These are phyloP conservation scores for Teunomyces gatunensis DNA, from an alignment of 805 yeast genomes.

Conservation along the genomic window DNA sequence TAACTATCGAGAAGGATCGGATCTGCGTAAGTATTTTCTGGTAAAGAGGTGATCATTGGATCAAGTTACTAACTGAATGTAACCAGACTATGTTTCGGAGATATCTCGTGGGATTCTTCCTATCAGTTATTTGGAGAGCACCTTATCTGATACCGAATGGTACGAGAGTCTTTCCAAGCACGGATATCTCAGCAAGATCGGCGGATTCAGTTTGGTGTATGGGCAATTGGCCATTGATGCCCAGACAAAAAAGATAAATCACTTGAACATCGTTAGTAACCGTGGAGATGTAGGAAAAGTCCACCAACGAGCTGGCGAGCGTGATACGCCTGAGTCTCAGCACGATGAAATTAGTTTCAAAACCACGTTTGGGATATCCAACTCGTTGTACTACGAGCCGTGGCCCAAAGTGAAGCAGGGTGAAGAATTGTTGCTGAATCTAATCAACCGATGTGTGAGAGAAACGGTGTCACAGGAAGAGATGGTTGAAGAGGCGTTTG, in stretches of 20 bases:
- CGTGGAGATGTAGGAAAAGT: constrained; percentile 42
- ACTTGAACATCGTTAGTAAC: constrained; percentile 49
- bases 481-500: constrained; percentile 52
- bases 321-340: too few relatives aligned
- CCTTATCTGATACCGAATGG: constrained; percentile 45
- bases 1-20: constrained; percentile 58
- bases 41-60: not conserved
- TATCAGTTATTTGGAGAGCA: constrained; percentile 39
- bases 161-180: not conserved
- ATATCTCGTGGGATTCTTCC: constrained; percentile 57
- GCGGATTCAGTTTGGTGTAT: constrained; percentile 63
- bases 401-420: constrained; percentile 77
- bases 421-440: constrained; percentile 18
- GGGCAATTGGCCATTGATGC: constrained; percentile 41
- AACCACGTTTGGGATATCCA: constrained; percentile 59
- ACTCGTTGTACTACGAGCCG: constrained; percentile 60
- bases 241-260: constrained; percentile 22
- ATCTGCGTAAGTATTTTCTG: constrained; percentile 1
- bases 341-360: constrained; percentile 19
- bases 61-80: constrained; percentile 13
- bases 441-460: constrained; percentile 18
- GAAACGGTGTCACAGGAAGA: constrained; percentile 27
- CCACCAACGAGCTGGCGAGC: constrained; percentile 13
- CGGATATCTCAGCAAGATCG: constrained; percentile 34
- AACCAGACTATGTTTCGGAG: constrained; percentile 22